phyloP scores from a whole-genome alignment of 2,329 filamentous ascomycete species.

The Cytospora schulzeri region DNA sequence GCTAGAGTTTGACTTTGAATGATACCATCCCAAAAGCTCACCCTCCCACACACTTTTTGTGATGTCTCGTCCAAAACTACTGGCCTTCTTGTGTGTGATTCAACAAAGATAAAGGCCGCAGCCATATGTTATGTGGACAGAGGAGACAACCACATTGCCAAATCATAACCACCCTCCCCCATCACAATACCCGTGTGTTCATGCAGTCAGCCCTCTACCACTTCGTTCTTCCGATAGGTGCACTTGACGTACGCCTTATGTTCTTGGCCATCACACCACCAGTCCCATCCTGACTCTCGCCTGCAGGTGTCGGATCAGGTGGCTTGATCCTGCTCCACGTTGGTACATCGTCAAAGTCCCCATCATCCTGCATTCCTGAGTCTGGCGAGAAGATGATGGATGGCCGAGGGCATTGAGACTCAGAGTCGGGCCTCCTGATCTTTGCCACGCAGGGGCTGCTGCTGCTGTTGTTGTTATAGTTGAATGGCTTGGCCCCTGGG shows the following conservation, averaged over 20 bases:
- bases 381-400: slow-evolving; percentile 4
- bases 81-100: too few relatives aligned
- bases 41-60: not conserved
- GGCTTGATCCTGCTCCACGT: not conserved
- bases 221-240: not conserved
- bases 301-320: not conserved
- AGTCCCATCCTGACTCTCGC: not conserved
- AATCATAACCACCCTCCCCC: too few relatives aligned
- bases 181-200: not conserved
- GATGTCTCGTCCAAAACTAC: not conserved
- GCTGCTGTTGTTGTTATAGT: not conserved
- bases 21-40: not conserved
- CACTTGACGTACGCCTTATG: not conserved
- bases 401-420: not conserved
- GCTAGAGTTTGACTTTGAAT: not conserved
- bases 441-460: not conserved
- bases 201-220: not conserved
- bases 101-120: too few relatives aligned
- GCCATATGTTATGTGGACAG: too few relatives aligned
- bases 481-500: not conserved
- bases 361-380: not conserved
- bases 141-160: too few relatives aligned
- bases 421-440: not conserved
- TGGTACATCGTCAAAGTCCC: not conserved
- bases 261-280: not conserved